These are phyloP conservation scores for Pestalotiopsis sp. DNA, from an alignment of 2,329 filamentous ascomycete species.

Conservation along the genomic window DNA sequence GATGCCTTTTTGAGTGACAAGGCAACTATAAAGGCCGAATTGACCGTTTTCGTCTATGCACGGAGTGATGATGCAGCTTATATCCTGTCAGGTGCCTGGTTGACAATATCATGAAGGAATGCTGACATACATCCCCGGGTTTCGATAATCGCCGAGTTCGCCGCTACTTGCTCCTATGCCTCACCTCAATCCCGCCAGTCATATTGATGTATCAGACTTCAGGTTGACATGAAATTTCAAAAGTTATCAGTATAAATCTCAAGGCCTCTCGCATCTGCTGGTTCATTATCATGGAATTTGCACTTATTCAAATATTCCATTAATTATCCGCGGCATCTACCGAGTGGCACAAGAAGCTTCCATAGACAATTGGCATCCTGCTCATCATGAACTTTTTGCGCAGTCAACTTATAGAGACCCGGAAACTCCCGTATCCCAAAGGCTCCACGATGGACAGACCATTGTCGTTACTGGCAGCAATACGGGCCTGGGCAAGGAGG, in stretches of 20 bases:
- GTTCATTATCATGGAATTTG: too few species aligned
- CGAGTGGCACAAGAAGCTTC: too few species aligned
- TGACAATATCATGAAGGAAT: background rate
- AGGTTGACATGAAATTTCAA: too few species aligned
- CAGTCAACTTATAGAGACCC: slow-evolving; percentile 16
- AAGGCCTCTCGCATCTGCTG: too few species aligned
- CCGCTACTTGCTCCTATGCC: background rate
- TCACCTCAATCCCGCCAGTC: background rate
- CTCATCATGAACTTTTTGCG: slow-evolving; percentile 17
- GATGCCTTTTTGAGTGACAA: background rate
- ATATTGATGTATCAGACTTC: background rate
- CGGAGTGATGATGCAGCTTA: background rate
- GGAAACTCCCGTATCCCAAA: slow-evolving; percentile 24
- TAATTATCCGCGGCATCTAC: too few species aligned
- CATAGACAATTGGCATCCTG: too few species aligned
- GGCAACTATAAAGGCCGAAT: background rate
- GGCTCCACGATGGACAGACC: slow-evolving; percentile 31
- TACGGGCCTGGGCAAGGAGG: slow-evolving; percentile 37
- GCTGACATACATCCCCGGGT: background rate
- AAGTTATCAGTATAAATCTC: background rate
- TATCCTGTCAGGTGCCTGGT: background rate
- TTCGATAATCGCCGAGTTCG: background rate
- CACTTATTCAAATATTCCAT: too few species aligned
- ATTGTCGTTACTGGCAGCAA: slow-evolving; percentile 39
- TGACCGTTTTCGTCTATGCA: background rate